A percentile compares a stretch with the other conserved stretches of the same genome.
Conservation (phyloP, 2,329 filamentous ascomycete species). For the Paraconiothyrium sp. region DNA sequence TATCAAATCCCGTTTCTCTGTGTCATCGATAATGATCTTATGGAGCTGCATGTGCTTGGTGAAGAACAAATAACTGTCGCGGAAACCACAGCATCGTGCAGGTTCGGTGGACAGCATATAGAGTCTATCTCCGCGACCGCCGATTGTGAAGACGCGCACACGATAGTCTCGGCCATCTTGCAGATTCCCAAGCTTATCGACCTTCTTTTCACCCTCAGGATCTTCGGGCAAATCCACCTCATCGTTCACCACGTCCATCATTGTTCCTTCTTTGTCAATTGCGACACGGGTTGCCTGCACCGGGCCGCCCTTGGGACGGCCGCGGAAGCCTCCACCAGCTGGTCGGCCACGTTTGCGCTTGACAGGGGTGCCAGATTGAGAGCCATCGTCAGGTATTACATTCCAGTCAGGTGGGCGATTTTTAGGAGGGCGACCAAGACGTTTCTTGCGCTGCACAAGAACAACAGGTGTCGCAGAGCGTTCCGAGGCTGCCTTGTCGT, state of each 20-base stretch:
- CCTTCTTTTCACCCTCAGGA: conserved; percentile 88
- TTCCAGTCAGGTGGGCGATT: conserved; percentile 81
- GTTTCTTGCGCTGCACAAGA: conserved; percentile 73
- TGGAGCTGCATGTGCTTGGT: conserved; percentile 95
- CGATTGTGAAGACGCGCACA: conserved; percentile 92
- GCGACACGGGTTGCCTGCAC: conserved; percentile 83
- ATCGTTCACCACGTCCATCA: conserved; percentile 89
- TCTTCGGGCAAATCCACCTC: conserved; percentile 91
- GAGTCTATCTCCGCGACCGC: conserved; percentile 81
- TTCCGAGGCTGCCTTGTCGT: conserved; percentile 58
- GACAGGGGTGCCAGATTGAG: conserved; percentile 59
- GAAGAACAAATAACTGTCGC: conserved; percentile 98
- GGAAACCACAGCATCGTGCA: conserved; percentile 93
- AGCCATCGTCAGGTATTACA: conserved; percentile 60
- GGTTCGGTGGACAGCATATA: conserved; percentile 99
- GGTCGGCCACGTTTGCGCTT: conserved; percentile 61
- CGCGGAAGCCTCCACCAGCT: conserved; percentile 70
- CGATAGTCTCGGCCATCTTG: conserved; percentile 89
- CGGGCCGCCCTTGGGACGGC: conserved; percentile 74
- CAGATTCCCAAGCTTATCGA: conserved; percentile 87
- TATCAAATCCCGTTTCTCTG: conserved; percentile 97
- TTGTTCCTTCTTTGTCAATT: conserved; percentile 92
- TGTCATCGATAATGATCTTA: conserved; percentile 97
- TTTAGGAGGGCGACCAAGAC: conserved; percentile 86
- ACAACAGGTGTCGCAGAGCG: conserved; percentile 55